Conservation (phyloP, 75 land plant species). For the Pinus tabuliformis region DNA sequence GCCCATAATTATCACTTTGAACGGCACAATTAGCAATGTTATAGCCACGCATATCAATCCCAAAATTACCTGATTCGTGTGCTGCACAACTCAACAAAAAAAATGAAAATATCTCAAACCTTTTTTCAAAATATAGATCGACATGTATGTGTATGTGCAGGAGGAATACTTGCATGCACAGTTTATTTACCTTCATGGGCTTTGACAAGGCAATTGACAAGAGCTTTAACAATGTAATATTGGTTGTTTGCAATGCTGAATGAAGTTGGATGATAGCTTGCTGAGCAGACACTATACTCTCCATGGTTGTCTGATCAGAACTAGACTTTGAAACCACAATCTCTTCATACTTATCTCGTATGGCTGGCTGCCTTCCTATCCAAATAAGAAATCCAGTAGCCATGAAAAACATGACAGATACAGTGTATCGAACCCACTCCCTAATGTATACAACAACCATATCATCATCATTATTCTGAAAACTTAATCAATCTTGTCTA, state of each 20-base stretch:
- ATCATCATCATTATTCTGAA: no score
- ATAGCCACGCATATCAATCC: conserved; percentile 24
- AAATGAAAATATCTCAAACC: not conserved
- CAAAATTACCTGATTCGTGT: conserved; percentile 33
- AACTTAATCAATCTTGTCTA: no score
- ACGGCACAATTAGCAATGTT: conserved; percentile 38
- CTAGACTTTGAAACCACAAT: conserved; percentile 32
- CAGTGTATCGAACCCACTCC: conserved; percentile 55
- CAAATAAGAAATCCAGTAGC: conserved; percentile 29
- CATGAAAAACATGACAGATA: conserved; percentile 26
- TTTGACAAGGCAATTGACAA: conserved; percentile 39
- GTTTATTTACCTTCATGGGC: conserved; percentile 40
- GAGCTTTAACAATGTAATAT: conserved; percentile 48
- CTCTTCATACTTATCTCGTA: conserved; percentile 27
- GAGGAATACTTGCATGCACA: no score
- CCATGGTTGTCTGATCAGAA: conserved; percentile 54
- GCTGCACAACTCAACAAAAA: conserved; percentile 29
- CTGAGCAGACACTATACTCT: conserved; percentile 59
- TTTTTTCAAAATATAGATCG: no score
- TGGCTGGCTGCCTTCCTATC: conserved; percentile 17
- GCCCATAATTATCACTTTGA: conserved; percentile 41
- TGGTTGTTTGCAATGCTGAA: conserved; percentile 38
- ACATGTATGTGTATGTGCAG: no score
- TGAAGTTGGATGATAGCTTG: conserved; percentile 40
- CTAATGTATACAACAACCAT: conserved; percentile 14